These are phyloP conservation scores for Botrytis elliptica DNA, from an alignment of 2,329 filamentous ascomycete species.

Conservation along the genomic window DNA sequence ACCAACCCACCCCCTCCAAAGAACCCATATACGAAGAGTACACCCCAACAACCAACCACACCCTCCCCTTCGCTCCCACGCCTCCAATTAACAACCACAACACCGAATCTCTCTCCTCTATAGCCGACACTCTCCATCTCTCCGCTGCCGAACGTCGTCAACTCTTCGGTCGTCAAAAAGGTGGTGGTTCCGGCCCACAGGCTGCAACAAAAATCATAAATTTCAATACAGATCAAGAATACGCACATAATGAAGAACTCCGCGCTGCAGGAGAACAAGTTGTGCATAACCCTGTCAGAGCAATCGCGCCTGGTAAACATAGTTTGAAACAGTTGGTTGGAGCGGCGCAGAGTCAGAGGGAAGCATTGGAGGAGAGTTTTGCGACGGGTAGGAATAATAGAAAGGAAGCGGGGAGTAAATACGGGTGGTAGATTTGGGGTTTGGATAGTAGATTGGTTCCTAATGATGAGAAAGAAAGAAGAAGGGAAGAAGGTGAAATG, in stretches of 20 bases:
- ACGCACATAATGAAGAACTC: slow-evolving; percentile 77
- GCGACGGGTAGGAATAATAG: slow-evolving; percentile 76
- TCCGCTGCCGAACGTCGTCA: slow-evolving; percentile 75
- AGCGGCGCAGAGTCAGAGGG: slow-evolving; percentile 76
- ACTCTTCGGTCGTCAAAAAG: slow-evolving; percentile 70
- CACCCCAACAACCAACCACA: slow-evolving; percentile 33
- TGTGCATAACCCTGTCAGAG: slow-evolving; percentile 77
- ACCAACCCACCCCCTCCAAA: slow-evolving; percentile 32
- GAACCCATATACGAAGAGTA: slow-evolving; percentile 37
- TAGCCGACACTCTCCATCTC: slow-evolving; percentile 77
- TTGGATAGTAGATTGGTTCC: neutral
- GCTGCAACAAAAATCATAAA: slow-evolving; percentile 69
- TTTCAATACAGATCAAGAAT: slow-evolving; percentile 88
- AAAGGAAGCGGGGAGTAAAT: slow-evolving; percentile 76
- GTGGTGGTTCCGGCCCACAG: slow-evolving; percentile 42
- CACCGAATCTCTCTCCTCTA: slow-evolving; percentile 60
- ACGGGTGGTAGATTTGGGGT: slow-evolving; percentile 66
- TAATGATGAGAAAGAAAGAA: neutral
- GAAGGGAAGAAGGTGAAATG: too few relatives aligned
- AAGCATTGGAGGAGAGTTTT: slow-evolving; percentile 90
- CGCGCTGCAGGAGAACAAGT: slow-evolving; percentile 67
- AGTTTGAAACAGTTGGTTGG: slow-evolving; percentile 84
- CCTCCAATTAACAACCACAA: slow-evolving; percentile 33
- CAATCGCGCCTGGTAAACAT: slow-evolving; percentile 85
- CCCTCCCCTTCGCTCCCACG: slow-evolving; percentile 30